phyloP scores from a whole-genome alignment of 139 green algal species.

The Chlamydomonas sphaeroides region DNA sequence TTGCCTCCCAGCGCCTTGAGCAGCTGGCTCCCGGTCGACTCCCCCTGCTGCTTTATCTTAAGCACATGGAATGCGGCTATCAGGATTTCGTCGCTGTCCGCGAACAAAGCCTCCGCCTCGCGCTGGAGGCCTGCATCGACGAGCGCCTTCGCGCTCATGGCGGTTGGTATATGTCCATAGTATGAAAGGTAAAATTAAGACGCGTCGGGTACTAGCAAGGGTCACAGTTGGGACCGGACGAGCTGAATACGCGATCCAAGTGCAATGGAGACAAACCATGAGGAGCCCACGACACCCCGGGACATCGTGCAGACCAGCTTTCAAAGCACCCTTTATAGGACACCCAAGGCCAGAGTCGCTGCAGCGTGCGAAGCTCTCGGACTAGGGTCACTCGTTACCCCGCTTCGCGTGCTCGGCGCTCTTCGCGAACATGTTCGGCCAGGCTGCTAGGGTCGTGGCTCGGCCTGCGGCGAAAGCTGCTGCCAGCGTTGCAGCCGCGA shows the following conservation, averaged over 20 bases:
- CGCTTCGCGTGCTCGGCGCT: too few species aligned
- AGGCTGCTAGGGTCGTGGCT: neutral
- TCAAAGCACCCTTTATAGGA: too few species aligned
- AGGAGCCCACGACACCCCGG: too few species aligned
- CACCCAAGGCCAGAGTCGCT: too few species aligned
- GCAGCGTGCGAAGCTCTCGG: too few species aligned
- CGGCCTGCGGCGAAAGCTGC: constrained; percentile 8
- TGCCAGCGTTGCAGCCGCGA: neutral
- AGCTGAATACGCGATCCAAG: too few species aligned
- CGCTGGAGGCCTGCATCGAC: neutral
- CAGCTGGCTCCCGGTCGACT: constrained; percentile 51
- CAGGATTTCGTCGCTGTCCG: constrained; percentile 50
- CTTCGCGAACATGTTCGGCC: constrained; percentile 4
- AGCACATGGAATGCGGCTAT: constrained; percentile 55
- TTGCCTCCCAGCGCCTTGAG: constrained; percentile 55
- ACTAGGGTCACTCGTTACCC: neutral
- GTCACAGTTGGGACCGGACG: too few species aligned
- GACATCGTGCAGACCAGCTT: too few species aligned
- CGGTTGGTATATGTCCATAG: too few species aligned
- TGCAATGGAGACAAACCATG: too few species aligned
- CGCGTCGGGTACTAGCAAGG: too few species aligned
- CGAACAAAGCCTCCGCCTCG: constrained; percentile 47
- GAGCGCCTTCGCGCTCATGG: constrained; percentile 22
- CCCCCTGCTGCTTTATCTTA: constrained; percentile 39
- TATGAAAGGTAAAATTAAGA: too few species aligned